Base-by-base conservation (phyloP, 1,284 basidiomycete genomes). In the Papiliotrema terrestris region DNA sequence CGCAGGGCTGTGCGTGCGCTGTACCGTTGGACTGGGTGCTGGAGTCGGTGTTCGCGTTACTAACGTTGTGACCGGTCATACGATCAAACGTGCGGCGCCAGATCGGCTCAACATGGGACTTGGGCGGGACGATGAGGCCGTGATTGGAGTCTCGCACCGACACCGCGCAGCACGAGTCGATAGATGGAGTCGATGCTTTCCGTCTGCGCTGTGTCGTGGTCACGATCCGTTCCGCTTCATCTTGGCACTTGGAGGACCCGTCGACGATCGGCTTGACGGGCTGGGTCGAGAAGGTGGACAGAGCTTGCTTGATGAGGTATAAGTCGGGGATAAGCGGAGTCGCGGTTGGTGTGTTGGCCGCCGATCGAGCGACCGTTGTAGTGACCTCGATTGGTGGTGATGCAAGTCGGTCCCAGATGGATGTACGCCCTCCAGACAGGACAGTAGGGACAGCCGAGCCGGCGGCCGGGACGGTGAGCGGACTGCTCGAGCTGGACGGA, bases 281-380 rank as follows among this genome's bases (percentile, higher is more conserved):
- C 9, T 13, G 37, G 1, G 55, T 56, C 1, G 66, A 63, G n/a
- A 66, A 53, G 23, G 61, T 63, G 5, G 64, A 63, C 15, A 68
- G 45, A 3, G 65, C 65, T 41, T 68, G 58, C 19, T 55, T 49
- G 50, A 67, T 66, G 20, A 63, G 49, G 5, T 65, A 57, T 3
- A 63, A 45, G 46, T 69, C 67, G 0, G 64, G 58, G 17, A 61
- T 57, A 8, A 44, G 53, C 9, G 45, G 49, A 0, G 61, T 59
- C 39, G 55, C n/a, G 25, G 47, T 19, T 2, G 58, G 29, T n/a
- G 42, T 36, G 25, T 48, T 48, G n/a, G 45, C 32, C 11, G 49
- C 35, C 17, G 47, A 22, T 19, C 29, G 36, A 2, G 56, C 32
- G 13, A 38, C 25, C 29, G 29, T 32, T 32, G 29, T 32, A 32